Evolutionary conservation across 2,329 filamentous ascomycete species (phyloP).

Genomic region (Fonsecaea monophora): DNA sequence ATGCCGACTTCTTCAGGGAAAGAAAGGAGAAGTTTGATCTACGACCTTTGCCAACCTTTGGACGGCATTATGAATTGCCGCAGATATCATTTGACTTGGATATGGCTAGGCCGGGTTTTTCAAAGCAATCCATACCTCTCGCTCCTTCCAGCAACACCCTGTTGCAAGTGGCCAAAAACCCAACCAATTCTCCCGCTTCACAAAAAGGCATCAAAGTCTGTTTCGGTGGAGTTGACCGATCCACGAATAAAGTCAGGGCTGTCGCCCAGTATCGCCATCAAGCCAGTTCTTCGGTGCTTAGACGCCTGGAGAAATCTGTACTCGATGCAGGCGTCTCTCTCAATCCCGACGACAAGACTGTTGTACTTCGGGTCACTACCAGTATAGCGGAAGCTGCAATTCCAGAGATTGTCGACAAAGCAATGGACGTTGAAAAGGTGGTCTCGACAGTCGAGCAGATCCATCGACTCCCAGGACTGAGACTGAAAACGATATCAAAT

Average conservation of each 20-base stretch:
- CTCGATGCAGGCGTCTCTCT: constrained; percentile 32
- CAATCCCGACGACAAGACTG: constrained; percentile 23
- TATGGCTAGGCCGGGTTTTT: constrained; percentile 17
- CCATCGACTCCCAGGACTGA: constrained; percentile 29
- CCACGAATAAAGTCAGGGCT: constrained; percentile 14
- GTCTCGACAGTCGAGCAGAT: constrained; percentile 36
- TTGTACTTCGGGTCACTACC: constrained; percentile 31
- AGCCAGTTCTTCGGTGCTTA: constrained; percentile 29
- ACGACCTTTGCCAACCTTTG: constrained; percentile 30
- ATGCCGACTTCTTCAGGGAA: constrained; percentile 29
- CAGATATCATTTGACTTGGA: constrained; percentile 31
- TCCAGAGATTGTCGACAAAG: constrained; percentile 29
- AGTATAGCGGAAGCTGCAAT: constrained; percentile 30
- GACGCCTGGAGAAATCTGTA: constrained; percentile 28
- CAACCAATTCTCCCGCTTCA: neutral
- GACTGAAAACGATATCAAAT: constrained; percentile 31
- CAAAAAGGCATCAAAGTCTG: constrained; percentile 27
- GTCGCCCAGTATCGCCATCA: constrained; percentile 28
- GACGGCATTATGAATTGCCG: constrained; percentile 26
- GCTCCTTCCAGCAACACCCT: neutral
- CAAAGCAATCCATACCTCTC: neutral
- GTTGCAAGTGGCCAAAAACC: neutral
- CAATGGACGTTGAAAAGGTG: constrained; percentile 35
- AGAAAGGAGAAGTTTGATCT: constrained; percentile 28
- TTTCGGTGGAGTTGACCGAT: constrained; percentile 31